phyloP scores from a whole-genome alignment of 2,329 filamentous ascomycete species.

The Pseudogymnoascus sp. region DNA sequence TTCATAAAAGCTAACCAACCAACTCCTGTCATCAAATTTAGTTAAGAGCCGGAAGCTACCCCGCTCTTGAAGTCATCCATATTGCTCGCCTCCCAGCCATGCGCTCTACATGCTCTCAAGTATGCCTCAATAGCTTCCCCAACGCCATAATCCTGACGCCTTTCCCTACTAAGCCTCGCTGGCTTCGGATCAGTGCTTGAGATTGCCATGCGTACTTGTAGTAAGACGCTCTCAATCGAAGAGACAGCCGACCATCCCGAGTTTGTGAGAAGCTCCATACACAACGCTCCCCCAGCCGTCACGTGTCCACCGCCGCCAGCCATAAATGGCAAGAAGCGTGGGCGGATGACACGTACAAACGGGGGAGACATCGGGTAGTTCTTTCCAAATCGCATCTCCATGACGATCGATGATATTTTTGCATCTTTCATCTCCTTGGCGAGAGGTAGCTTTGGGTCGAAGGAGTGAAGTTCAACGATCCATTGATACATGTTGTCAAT shows the following conservation, averaged over 20 bases:
- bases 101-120: slow-evolving; percentile 53
- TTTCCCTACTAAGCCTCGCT: slow-evolving; percentile 50
- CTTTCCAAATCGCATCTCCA: slow-evolving; percentile 73
- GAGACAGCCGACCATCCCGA: slow-evolving; percentile 69
- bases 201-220: slow-evolving; percentile 74
- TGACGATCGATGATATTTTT: slow-evolving; percentile 57
- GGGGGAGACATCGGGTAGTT: slow-evolving; percentile 72
- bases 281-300: slow-evolving; percentile 72
- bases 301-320: slow-evolving; percentile 77
- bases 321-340: slow-evolving; percentile 64
- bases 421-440: slow-evolving; percentile 62
- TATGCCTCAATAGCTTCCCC: slow-evolving; percentile 68
- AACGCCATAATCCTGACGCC: slow-evolving; percentile 49
- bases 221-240: slow-evolving; percentile 67
- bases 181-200: slow-evolving; percentile 58
- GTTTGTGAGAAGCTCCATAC: slow-evolving; percentile 76
- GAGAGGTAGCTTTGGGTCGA: slow-evolving; percentile 59
- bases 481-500: slow-evolving; percentile 77
- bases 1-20: not conserved
- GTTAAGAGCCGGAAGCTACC: not conserved
- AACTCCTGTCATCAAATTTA: not conserved
- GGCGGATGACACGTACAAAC: slow-evolving; percentile 74
- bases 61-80: slow-evolving; percentile 47
- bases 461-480: slow-evolving; percentile 84
- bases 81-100: slow-evolving; percentile 57